Evolutionary conservation across 805 yeast genomes (phyloP), one percentile per base, ranked within the genome.

Genomic region (Teunomyces atbi): DNA sequence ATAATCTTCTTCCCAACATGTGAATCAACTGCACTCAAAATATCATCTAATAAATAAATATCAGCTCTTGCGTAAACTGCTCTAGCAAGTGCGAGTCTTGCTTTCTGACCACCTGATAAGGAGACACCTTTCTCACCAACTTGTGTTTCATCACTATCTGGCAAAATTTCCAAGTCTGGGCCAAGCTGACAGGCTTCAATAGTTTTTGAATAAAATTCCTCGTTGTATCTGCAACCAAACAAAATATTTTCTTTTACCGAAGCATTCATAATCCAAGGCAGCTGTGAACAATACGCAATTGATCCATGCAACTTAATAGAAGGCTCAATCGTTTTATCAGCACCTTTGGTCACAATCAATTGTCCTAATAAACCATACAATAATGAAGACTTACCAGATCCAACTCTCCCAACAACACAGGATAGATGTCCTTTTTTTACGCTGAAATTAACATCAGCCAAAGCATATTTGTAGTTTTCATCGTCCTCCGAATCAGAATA

Each of bases 111-210:
- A 18, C 66, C 66, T 6, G 65, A 61, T 16, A 62, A 56, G 8
- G 64, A 56, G 12, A 61, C 62, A 15, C 66, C 66, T 39, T 60
- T 59, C 29, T 62, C 66, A 4, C 66, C 66, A 7, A 62, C 66
- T 7, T 58, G 50, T 0, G 65, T 61, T 10, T 58, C 54, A 40
- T 62, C 65, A 1, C 64, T 64, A 42, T 62, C 57, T 10, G 66
- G 66, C 33, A 62, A 51, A 3, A 55, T 56, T n/a, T 55, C 57
- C 23, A 62, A 55, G 32, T 62, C 65, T 10, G 59, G 54, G 20
- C 42, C 32, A 41, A 62, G 55, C 37, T 61, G 60, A 42, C 66
- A 62, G 3, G 66, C 63, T 6, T 52, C 58, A 6, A 62, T 40
- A 8, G 65, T 58, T 26, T 56, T 51, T 12, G 52, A 27, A 43